phyloP scores from a whole-genome alignment of 2,329 filamentous ascomycete species.

The Ilyonectria robusta region DNA sequence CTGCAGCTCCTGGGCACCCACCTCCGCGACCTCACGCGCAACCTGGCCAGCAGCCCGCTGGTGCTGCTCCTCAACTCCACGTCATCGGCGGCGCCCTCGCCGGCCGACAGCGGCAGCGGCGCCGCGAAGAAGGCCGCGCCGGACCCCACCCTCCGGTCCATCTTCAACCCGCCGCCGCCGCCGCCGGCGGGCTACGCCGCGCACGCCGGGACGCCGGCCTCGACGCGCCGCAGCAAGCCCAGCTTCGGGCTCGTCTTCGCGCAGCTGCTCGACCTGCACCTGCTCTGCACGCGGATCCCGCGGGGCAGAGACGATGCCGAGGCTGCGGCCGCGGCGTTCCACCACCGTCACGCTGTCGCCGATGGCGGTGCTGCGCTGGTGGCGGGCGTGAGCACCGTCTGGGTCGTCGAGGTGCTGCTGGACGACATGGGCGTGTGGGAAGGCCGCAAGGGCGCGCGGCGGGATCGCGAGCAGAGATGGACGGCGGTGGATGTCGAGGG shows the following conservation, averaged over 20 bases:
- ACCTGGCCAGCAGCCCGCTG: conserved; percentile 59
- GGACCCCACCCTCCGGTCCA: conserved; percentile 64
- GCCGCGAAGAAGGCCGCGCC: conserved; percentile 34
- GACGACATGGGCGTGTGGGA: conserved; percentile 66
- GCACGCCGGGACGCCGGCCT: conserved; percentile 28
- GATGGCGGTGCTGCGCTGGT: conserved; percentile 12
- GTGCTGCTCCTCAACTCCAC: conserved; percentile 71
- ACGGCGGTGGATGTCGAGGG: conserved; percentile 60
- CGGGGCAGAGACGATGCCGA: conserved; percentile 58
- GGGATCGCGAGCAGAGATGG: conserved; percentile 68
- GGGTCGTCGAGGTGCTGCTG: conserved; percentile 66
- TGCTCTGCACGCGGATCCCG: conserved; percentile 65
- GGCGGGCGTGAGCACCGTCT: conserved; percentile 49
- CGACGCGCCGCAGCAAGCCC: conserved; percentile 59
- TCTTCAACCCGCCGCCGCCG: conserved; percentile 59
- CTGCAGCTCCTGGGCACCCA: conserved; percentile 64
- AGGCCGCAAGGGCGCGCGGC: conserved; percentile 48
- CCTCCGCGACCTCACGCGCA: conserved; percentile 62
- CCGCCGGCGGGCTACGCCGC: conserved; percentile 31
- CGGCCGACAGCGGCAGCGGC: not conserved
- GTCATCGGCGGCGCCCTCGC: conserved; percentile 34
- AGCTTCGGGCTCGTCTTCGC: conserved; percentile 69
- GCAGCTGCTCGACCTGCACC: conserved; percentile 68
- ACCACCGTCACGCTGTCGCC: not conserved
- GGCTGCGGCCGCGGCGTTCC: conserved; percentile 27